A percentile compares a stretch with the other conserved stretches of the same genome.
phyloP scores from a whole-genome alignment of 2,329 filamentous ascomycete genomes.

The Aspergillus ibericus region DNA sequence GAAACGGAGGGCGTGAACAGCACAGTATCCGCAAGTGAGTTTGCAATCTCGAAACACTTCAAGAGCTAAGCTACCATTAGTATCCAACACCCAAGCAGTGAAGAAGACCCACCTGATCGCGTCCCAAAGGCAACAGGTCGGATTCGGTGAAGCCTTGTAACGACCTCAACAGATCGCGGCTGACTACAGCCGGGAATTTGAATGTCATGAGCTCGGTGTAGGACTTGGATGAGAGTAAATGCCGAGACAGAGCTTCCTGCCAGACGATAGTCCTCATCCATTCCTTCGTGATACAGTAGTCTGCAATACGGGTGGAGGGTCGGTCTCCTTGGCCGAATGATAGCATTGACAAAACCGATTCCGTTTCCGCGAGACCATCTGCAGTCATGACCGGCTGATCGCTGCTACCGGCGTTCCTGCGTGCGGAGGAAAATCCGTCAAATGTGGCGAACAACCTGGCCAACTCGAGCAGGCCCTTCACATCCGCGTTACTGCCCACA shows the following conservation, averaged over 20 bases:
- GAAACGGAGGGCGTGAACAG: conserved; percentile 16
- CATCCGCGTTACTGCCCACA: conserved; percentile 17
- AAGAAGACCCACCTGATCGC: conserved; percentile 28
- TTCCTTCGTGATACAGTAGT: conserved; percentile 31
- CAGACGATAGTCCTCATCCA: conserved; percentile 37
- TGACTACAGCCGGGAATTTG: conserved; percentile 25
- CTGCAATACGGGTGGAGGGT: conserved; percentile 25
- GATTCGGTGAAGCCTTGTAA: conserved; percentile 25
- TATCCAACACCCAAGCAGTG: neutral
- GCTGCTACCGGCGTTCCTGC: neutral
- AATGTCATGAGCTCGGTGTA: conserved; percentile 25
- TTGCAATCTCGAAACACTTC: conserved; percentile 35
- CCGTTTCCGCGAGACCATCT: conserved; percentile 21
- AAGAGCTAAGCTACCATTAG: conserved; percentile 20
- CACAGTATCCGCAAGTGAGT: conserved; percentile 32
- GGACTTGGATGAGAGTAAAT: conserved; percentile 27
- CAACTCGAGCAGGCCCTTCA: conserved; percentile 26
- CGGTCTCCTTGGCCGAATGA: conserved; percentile 12
- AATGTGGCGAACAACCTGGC: conserved; percentile 28
- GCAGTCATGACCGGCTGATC: neutral
- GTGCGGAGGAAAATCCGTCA: conserved; percentile 18
- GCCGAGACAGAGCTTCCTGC: conserved; percentile 29
- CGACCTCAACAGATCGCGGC: conserved; percentile 27
- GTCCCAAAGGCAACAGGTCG: conserved; percentile 31
- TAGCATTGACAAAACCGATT: conserved; percentile 21